phyloP scores from a whole-genome alignment of 495 filamentous ascomycete species.

The Ascodesmis nigricans region DNA sequence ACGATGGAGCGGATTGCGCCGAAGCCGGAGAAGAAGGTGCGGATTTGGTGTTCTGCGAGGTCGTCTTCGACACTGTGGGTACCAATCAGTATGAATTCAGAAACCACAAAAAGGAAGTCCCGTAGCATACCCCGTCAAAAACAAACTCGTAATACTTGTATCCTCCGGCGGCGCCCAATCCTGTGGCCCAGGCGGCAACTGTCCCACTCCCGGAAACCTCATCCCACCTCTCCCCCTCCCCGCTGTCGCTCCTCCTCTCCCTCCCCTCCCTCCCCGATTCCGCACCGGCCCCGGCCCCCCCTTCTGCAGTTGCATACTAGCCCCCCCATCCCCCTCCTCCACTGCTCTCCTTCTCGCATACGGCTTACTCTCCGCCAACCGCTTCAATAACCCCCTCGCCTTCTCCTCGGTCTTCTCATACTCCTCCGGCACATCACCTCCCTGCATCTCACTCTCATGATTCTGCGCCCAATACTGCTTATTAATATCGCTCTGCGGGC shows the following conservation, averaged over 20 bases:
- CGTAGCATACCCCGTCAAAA: constrained; percentile 45
- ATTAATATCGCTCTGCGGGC: constrained; percentile 76
- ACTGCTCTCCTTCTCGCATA: constrained; percentile 62
- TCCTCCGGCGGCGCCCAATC: constrained; percentile 73
- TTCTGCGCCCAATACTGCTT: constrained; percentile 94
- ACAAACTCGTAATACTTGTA: constrained; percentile 66
- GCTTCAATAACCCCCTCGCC: constrained; percentile 62
- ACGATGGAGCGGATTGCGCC: constrained; percentile 74
- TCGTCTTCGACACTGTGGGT: constrained; percentile 56
- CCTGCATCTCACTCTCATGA: constrained; percentile 84
- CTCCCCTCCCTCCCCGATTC: constrained; percentile 36
- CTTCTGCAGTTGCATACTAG: constrained; percentile 22
- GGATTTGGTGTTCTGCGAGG: constrained; percentile 71
- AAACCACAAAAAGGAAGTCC: not conserved
- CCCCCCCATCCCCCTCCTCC: constrained; percentile 26
- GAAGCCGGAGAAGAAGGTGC: constrained; percentile 71
- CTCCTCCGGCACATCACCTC: constrained; percentile 60
- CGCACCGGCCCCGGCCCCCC: constrained; percentile 45
- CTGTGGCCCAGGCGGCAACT: constrained; percentile 53
- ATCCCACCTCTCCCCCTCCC: constrained; percentile 34
- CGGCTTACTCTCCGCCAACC: constrained; percentile 75
- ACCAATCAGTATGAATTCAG: not conserved
- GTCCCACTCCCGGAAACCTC: constrained; percentile 45
- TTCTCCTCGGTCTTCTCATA: constrained; percentile 97
- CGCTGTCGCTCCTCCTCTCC: constrained; percentile 28